Base-by-base conservation (phyloP, 257 asterid species). In the Solanum etuberosum region DNA sequence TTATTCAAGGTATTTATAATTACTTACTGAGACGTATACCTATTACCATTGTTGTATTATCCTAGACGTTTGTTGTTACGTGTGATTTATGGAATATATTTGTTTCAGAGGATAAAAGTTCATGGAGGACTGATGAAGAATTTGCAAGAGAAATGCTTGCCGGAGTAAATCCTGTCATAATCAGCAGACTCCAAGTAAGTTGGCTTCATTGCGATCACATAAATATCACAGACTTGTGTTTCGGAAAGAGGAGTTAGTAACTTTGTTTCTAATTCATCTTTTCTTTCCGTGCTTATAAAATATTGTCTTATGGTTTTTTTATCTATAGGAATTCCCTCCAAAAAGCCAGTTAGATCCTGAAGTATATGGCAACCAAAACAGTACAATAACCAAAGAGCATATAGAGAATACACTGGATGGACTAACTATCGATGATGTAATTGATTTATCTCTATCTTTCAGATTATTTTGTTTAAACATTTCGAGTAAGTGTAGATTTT, bases 121-220 rank as follows among this genome's bases (percentile, higher is more conserved):
- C 96, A 31, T 95, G 98, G 98, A 91, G 94, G 89, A 87, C 98
- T 8, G 97, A 95, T 83, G 96, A 93, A 89, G 98, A 94, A 89
- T 95, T 94, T 86, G 95, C 92, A 43, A 92, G 97, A 90, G 96
- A 95, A 91, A 93, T 92, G 97, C 89, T 94, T 85, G 98, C 98
- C 25, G 98, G 98, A 86, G 76, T 92, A 83, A 93, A 93, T 91
- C 98, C 98, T 54, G 91, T 94, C 84, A 88, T 91, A 29, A 91
- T 95, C 87, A 86, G 93, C 59, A 88, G 94, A 31, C 98, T 95
- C 89, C 90, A 93, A 85, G 98, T 95, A 93, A 86, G 76, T 57
- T 57, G 65, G 12, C 65, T 57, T 57, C 65, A 57, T 57, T 57
- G 65, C 11, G 25, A 57, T 57, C 65, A 57, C 65, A 57, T 54